phyloP scores from a whole-genome alignment of 169 alveolate species.

The Eimeria necatrix region DNA sequence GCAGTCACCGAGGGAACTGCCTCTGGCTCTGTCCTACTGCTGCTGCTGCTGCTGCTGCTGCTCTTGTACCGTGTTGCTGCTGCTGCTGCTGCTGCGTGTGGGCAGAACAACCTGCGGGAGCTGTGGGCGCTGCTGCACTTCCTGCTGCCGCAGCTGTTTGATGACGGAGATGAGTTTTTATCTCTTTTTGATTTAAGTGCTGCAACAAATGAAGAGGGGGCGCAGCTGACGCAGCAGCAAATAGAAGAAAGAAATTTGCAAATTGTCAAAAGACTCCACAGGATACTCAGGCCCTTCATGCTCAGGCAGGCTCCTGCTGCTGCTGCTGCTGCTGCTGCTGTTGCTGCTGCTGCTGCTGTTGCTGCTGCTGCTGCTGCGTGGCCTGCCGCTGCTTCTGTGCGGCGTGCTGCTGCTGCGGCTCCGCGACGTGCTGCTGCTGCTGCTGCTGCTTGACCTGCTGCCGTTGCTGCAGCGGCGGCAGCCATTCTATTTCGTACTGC shows the following conservation, averaged over 20 bases:
- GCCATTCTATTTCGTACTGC: too few relatives aligned
- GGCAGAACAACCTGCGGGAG: conserved; percentile 98
- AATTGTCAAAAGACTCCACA: conserved; percentile 95
- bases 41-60: too few relatives aligned
- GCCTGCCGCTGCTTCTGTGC: too few relatives aligned
- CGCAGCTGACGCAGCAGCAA: conserved; percentile 82
- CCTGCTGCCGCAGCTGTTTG: conserved; percentile 98
- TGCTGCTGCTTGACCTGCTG: too few relatives aligned
- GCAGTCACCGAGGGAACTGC: neutral
- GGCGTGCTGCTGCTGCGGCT: neutral
- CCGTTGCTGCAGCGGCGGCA: too few relatives aligned
- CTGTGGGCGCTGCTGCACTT: conserved; percentile 99
- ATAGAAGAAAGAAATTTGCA: conserved; percentile 85
- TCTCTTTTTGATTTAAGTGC: conserved; percentile 92
- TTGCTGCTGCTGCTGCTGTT: neutral
- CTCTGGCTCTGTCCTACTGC: too few relatives aligned
- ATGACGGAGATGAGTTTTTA: conserved; percentile 97
- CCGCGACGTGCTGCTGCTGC: too few relatives aligned
- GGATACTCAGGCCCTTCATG: conserved; percentile 93
- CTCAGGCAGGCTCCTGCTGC: conserved; percentile 89
- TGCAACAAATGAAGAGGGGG: conserved; percentile 83
- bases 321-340: conserved; percentile 75
- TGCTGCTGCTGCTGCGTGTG: neutral
- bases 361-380: neutral
- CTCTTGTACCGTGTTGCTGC: neutral